Conservation (phyloP, 768 basidiomycete species). For the Boletus pseudo-olivaceus region DNA sequence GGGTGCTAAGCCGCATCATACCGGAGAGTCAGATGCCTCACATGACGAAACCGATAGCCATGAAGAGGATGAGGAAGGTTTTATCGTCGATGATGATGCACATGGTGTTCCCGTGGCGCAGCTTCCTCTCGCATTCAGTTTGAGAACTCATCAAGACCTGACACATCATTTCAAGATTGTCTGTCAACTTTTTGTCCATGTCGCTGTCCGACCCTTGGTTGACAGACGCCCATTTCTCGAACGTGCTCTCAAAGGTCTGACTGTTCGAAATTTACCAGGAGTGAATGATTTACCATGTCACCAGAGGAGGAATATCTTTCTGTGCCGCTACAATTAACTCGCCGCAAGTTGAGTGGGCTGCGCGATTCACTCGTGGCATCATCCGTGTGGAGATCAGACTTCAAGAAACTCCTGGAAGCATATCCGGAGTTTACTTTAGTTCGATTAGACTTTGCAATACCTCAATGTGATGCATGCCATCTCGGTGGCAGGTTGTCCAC, state of each 20-base stretch:
- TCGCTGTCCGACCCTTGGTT: constrained; percentile 57
- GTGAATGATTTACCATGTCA: neutral
- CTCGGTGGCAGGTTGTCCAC: constrained; percentile 69
- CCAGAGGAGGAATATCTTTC: constrained; percentile 68
- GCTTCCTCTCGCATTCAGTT: constrained; percentile 78
- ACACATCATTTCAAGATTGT: constrained; percentile 82
- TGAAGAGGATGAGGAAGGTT: constrained; percentile 32
- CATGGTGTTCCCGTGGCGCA: constrained; percentile 35
- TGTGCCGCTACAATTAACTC: constrained; percentile 61
- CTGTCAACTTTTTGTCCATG: constrained; percentile 83
- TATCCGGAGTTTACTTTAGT: constrained; percentile 63
- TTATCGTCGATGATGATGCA: constrained; percentile 67
- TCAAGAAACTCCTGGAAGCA: constrained; percentile 59
- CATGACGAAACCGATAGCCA: constrained; percentile 29
- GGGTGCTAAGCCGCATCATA: constrained; percentile 41
- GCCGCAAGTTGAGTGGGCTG: constrained; percentile 66
- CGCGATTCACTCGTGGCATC: constrained; percentile 76
- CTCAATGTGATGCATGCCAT: constrained; percentile 81
- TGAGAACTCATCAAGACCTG: constrained; percentile 72
- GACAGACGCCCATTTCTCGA: constrained; percentile 57
- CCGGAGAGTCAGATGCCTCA: constrained; percentile 36
- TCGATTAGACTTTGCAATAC: constrained; percentile 51
- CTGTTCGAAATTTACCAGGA: neutral
- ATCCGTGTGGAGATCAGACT: constrained; percentile 76
- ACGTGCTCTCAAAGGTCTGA: constrained; percentile 45